Conservation (phyloP, 148 eudicot genomes). For the Vaccinium corymbosum region DNA sequence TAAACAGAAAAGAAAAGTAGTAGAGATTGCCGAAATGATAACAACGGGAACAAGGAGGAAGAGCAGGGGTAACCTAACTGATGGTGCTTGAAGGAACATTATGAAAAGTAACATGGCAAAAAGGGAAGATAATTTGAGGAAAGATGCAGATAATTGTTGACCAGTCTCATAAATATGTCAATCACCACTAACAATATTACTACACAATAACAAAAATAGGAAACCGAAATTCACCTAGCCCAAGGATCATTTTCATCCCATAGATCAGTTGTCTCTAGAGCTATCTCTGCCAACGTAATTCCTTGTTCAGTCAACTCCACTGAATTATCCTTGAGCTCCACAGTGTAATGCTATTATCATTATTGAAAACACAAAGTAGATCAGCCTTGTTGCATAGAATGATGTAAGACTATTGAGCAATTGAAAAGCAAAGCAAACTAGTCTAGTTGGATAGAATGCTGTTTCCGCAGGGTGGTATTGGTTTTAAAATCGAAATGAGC, state of each 20-base stretch:
- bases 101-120: background rate
- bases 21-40: constrained; percentile 9
- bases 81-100: constrained; percentile 1
- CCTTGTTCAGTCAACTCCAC: constrained; percentile 98
- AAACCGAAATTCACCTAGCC: constrained; percentile 69
- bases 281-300: constrained; percentile 81
- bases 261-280: constrained; percentile 86
- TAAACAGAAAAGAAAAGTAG: constrained; percentile 9
- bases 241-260: constrained; percentile 99
- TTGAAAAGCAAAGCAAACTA: background rate
- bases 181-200: background rate
- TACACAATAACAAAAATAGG: background rate
- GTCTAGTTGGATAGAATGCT: background rate
- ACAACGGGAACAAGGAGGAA: constrained; percentile 5
- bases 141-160: background rate
- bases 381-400: background rate
- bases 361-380: background rate
- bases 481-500: background rate
- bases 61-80: constrained; percentile 1
- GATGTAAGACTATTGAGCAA: too few relatives aligned
- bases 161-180: background rate
- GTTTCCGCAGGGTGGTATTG: background rate
- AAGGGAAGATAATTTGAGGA: background rate
- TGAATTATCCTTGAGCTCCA: constrained; percentile 89
- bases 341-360: constrained; percentile 71